These are phyloP conservation scores for Saccharum spontaneum DNA, from an alignment of 176 grass and related monocot genomes.

Conservation along the genomic window DNA sequence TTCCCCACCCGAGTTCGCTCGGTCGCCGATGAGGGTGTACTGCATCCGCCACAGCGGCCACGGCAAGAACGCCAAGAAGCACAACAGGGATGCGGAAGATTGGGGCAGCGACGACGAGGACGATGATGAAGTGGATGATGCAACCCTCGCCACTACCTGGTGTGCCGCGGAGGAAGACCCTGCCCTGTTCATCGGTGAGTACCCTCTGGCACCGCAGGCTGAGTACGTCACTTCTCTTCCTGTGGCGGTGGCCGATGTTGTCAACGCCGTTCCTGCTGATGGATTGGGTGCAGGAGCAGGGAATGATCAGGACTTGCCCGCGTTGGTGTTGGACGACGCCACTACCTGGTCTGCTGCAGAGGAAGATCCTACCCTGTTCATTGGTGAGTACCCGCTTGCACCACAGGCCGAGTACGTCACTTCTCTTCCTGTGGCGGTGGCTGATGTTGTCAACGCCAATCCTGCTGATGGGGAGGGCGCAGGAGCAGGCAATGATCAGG, in stretches of 20 bases:
- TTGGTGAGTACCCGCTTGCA: too few relatives aligned
- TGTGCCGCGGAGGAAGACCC: background rate
- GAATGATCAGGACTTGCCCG: background rate
- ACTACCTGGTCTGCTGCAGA: too few relatives aligned
- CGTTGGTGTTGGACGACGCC: background rate
- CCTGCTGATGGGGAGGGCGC: too few relatives aligned
- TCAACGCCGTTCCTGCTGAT: too few relatives aligned
- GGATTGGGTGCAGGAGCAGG: too few relatives aligned
- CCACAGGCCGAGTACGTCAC: too few relatives aligned
- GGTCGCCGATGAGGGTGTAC: background rate
- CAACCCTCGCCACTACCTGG: background rate
- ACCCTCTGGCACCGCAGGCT: background rate
- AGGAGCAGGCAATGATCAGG: background rate
- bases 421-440: too few relatives aligned
- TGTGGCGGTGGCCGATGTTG: background rate
- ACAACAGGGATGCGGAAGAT: background rate
- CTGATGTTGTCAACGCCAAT: too few relatives aligned
- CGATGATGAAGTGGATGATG: background rate
- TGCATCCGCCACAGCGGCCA: conserved; percentile 10
- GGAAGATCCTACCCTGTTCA: too few relatives aligned
- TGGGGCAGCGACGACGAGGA: background rate
- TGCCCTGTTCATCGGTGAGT: background rate
- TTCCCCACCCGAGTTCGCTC: background rate
- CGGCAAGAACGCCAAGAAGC: conserved; percentile 4
- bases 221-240: background rate